phyloP scores from a whole-genome alignment of 345 rosid species.

The Murraya paniculata region DNA sequence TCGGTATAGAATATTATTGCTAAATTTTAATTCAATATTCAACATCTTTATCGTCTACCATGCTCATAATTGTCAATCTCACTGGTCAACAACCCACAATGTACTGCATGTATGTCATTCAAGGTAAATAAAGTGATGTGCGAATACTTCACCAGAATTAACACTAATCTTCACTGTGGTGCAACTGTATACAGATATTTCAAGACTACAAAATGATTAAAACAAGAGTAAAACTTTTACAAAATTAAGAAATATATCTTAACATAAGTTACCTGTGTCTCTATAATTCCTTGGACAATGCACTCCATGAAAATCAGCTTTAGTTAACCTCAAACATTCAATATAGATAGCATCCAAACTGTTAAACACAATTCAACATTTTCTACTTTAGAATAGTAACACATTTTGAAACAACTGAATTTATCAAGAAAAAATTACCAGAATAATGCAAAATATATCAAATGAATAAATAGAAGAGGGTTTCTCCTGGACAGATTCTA shows the following conservation, averaged over 20 bases:
- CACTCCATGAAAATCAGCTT: constrained; percentile 53
- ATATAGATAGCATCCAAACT: neutral
- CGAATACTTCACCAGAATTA: neutral
- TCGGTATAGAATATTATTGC: neutral
- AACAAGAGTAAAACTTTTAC: neutral
- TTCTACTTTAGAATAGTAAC: neutral
- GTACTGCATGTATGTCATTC: neutral
- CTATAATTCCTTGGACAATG: constrained; percentile 73
- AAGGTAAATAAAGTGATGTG: neutral
- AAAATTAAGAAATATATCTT: neutral
- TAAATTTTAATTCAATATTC: neutral
- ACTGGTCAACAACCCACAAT: neutral
- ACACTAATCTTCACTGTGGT: neutral
- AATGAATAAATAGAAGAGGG: neutral
- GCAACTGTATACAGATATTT: neutral
- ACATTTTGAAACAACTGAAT: neutral
- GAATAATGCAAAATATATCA: neutral
- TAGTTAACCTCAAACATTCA: neutral
- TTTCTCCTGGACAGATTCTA: neutral
- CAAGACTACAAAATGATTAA: neutral
- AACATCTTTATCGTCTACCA: neutral
- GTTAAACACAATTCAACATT: neutral
- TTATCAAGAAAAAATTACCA: neutral
- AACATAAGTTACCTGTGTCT: constrained; percentile 48
- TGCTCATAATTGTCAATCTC: neutral